A percentile compares a stretch with the other conserved stretches of the same genome.
Evolutionary conservation across 139 green algal species (phyloP).

Genomic region (Haematococcus lacustris): DNA sequence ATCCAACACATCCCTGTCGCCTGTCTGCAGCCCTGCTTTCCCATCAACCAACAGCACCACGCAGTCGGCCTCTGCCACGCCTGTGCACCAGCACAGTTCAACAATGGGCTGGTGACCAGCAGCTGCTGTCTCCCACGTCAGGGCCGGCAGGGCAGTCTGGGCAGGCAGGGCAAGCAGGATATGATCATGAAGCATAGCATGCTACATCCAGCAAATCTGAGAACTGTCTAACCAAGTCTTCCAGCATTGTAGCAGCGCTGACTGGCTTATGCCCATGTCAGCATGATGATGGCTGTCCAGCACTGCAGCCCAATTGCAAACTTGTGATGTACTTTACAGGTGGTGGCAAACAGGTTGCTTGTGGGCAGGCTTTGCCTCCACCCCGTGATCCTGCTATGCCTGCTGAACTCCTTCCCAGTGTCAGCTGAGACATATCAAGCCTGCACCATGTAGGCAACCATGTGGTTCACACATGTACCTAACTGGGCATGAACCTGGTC

Average conservation of each 20-base stretch:
- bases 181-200: background rate
- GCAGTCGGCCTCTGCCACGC: slow-evolving; percentile 77
- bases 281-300: too few relatives aligned
- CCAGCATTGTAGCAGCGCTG: background rate
- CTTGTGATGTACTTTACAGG: too few relatives aligned
- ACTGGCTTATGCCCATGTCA: background rate
- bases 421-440: too few relatives aligned
- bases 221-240: background rate
- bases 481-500: too few relatives aligned
- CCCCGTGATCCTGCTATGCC: too few relatives aligned
- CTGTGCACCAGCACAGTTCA: slow-evolving; percentile 36
- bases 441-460: too few relatives aligned
- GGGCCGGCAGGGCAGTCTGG: background rate
- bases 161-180: background rate
- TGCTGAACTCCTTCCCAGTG: too few relatives aligned
- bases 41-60: slow-evolving; percentile 89
- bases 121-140: background rate
- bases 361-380: too few relatives aligned
- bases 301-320: too few relatives aligned
- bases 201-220: background rate
- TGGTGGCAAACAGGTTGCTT: too few relatives aligned
- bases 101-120: background rate
- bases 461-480: too few relatives aligned
- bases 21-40: slow-evolving; percentile 67
- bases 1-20: slow-evolving; percentile 78